A percentile compares a stretch with the other conserved stretches of the same genome.
These are phyloP conservation scores for Botrytis galanthina DNA, from an alignment of 2,329 filamentous ascomycete species.

Conservation along the genomic window DNA sequence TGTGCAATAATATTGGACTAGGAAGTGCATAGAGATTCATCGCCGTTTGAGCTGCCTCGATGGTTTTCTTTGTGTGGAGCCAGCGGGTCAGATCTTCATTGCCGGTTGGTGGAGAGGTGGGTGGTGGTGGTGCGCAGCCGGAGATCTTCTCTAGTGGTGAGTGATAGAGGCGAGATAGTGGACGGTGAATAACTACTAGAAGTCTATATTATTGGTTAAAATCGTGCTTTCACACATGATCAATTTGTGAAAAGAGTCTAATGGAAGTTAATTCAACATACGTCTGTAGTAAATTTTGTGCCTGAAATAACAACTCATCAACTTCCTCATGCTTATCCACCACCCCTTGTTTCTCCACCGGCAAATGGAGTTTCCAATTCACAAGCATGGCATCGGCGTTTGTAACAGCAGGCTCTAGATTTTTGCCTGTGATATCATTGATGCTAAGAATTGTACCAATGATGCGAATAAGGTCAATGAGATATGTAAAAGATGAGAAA, in stretches of 20 bases:
- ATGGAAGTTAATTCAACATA: conserved; percentile 30
- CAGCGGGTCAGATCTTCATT: conserved; percentile 25
- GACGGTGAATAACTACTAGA: conserved; percentile 32
- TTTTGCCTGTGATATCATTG: conserved; percentile 32
- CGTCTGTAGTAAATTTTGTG: conserved; percentile 41
- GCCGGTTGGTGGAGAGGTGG: conserved; percentile 6
- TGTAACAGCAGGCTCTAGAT: conserved; percentile 34
- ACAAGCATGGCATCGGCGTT: conserved; percentile 42
- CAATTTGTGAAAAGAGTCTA: neutral
- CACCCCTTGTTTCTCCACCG: conserved; percentile 43
- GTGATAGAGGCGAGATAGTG: conserved; percentile 31
- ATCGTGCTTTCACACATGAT: too few species aligned
- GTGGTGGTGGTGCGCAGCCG: conserved; percentile 27
- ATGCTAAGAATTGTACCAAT: conserved; percentile 38
- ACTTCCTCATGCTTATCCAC: conserved; percentile 41
- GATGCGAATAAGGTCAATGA: conserved; percentile 42
- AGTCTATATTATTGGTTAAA: conserved; percentile 20
- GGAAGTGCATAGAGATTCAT: conserved; percentile 54
- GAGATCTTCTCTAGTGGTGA: conserved; percentile 28
- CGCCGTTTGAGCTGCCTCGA: conserved; percentile 58
- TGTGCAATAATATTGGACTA: conserved; percentile 53
- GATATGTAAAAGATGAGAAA: conserved; percentile 43
- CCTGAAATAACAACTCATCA: conserved; percentile 43
- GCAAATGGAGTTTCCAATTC: conserved; percentile 43
- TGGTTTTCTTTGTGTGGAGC: conserved; percentile 58